Percentiles rank a stretch among this genome's conserved stretches.
phyloP scores from a whole-genome alignment of 2,329 filamentous ascomycete species.

The Elsinoe necatrix region DNA sequence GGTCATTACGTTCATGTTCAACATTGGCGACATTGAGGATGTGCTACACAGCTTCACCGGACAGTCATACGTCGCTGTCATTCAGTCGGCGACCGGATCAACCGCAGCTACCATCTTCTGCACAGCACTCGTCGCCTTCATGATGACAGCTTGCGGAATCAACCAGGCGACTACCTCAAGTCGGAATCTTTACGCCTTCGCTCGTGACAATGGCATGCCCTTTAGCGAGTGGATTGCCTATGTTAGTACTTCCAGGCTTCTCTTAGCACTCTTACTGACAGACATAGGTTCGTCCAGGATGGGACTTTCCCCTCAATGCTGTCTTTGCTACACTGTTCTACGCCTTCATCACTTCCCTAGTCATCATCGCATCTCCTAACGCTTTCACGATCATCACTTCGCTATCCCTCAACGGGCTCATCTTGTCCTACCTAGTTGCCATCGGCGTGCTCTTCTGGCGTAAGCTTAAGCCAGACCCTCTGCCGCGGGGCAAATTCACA shows the following conservation, averaged over 20 bases:
- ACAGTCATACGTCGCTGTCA: constrained; percentile 30
- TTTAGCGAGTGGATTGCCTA: constrained; percentile 26
- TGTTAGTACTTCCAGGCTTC: constrained; percentile 15
- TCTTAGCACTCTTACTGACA: not conserved
- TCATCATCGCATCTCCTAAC: constrained; percentile 31
- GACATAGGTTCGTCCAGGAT: constrained; percentile 11
- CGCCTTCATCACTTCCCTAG: constrained; percentile 27
- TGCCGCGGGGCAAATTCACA: constrained; percentile 5
- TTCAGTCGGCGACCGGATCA: constrained; percentile 30
- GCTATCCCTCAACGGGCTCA: constrained; percentile 31
- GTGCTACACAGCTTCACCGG: constrained; percentile 23
- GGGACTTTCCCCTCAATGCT: constrained; percentile 23
- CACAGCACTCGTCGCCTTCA: constrained; percentile 27
- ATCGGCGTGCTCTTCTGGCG: constrained; percentile 29
- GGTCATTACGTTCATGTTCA: constrained; percentile 34
- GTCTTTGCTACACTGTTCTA: constrained; percentile 23
- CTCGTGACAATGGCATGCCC: constrained; percentile 33
- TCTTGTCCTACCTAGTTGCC: constrained; percentile 35
- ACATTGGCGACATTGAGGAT: constrained; percentile 29
- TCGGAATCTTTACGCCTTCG: constrained; percentile 38
- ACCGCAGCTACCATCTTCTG: constrained; percentile 28
- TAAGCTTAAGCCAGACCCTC: not conserved
- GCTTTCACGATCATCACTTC: constrained; percentile 38
- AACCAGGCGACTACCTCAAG: constrained; percentile 17
- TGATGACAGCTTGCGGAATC: constrained; percentile 27